Conservation (phyloP, 2,329 filamentous ascomycete species). For the Penicillium sp. region DNA sequence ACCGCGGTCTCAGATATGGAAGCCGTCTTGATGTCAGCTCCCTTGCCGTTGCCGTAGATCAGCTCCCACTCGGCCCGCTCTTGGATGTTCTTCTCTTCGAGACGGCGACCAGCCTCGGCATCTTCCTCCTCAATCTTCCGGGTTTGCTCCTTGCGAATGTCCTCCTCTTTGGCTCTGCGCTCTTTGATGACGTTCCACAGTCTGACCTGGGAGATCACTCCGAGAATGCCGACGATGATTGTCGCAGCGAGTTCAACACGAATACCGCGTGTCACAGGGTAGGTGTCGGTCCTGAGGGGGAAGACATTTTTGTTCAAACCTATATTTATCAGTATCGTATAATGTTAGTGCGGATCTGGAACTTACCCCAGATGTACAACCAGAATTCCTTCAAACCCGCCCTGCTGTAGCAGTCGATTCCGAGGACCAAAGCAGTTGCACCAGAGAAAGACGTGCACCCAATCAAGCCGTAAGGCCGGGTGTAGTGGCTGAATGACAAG, state of each 20-base stretch:
- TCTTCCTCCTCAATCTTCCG: constrained; percentile 65
- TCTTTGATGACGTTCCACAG: constrained; percentile 77
- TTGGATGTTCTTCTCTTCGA: constrained; percentile 47
- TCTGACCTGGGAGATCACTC: constrained; percentile 80
- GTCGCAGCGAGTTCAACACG: constrained; percentile 79
- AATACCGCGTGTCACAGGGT: constrained; percentile 84
- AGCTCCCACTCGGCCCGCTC: constrained; percentile 70
- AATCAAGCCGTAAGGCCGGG: constrained; percentile 76
- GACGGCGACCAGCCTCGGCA: constrained; percentile 65
- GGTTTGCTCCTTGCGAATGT: constrained; percentile 52
- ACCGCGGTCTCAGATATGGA: constrained; percentile 29
- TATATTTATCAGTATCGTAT: constrained; percentile 29
- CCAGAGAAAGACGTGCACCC: constrained; percentile 76
- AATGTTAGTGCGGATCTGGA: neutral
- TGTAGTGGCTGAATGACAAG: constrained; percentile 77
- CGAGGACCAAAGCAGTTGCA: constrained; percentile 74
- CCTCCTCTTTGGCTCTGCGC: constrained; percentile 49
- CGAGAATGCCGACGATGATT: constrained; percentile 71
- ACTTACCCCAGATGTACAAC: constrained; percentile 80
- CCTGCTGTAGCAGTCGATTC: constrained; percentile 85
- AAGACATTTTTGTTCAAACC: constrained; percentile 77
- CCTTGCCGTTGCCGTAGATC: constrained; percentile 65
- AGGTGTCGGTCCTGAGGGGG: constrained; percentile 72
- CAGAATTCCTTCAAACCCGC: constrained; percentile 97
- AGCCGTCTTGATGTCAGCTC: constrained; percentile 33